phyloP scores from a whole-genome alignment of 805 yeast species.

The Myxozyma geophila region DNA sequence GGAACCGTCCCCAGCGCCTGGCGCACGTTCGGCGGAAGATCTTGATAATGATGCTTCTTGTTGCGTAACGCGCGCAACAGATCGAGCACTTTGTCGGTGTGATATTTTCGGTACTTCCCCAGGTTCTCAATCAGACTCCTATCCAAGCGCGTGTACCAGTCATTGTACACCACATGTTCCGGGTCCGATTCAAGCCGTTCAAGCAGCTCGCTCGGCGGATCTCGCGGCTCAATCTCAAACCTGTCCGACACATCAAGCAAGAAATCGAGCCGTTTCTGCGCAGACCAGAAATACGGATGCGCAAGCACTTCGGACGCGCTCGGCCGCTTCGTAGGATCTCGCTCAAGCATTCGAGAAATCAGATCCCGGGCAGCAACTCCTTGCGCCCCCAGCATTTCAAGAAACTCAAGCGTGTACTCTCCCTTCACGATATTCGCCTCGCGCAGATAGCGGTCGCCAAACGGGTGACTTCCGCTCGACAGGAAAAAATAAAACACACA shows the following conservation, averaged over 20 bases:
- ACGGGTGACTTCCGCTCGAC: constrained; percentile 86
- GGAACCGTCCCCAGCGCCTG: constrained; percentile 77
- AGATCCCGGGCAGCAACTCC: constrained; percentile 75
- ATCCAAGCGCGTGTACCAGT: constrained; percentile 83
- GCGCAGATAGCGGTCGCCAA: constrained; percentile 86
- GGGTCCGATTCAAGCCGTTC: constrained; percentile 60
- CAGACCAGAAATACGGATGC: constrained; percentile 90
- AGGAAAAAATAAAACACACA: constrained; percentile 89
- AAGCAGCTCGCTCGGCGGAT: constrained; percentile 70
- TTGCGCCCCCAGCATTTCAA: constrained; percentile 49
- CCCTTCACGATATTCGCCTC: constrained; percentile 86
- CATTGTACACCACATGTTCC: constrained; percentile 52
- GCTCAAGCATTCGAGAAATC: constrained; percentile 70
- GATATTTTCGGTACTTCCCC: constrained; percentile 89
- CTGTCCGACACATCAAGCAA: constrained; percentile 86
- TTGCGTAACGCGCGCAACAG: constrained; percentile 86
- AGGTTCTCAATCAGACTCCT: constrained; percentile 74
- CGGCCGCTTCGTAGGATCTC: constrained; percentile 72
- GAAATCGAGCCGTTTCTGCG: constrained; percentile 76
- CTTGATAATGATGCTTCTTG: constrained; percentile 93
- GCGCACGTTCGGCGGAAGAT: constrained; percentile 71
- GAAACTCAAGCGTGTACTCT: constrained; percentile 55
- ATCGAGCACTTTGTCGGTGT: constrained; percentile 78
- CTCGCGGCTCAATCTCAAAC: constrained; percentile 81
- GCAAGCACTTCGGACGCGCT: constrained; percentile 66